Conservation (phyloP, 1,284 basidiomycete species). For the Vanrija sp. region DNA sequence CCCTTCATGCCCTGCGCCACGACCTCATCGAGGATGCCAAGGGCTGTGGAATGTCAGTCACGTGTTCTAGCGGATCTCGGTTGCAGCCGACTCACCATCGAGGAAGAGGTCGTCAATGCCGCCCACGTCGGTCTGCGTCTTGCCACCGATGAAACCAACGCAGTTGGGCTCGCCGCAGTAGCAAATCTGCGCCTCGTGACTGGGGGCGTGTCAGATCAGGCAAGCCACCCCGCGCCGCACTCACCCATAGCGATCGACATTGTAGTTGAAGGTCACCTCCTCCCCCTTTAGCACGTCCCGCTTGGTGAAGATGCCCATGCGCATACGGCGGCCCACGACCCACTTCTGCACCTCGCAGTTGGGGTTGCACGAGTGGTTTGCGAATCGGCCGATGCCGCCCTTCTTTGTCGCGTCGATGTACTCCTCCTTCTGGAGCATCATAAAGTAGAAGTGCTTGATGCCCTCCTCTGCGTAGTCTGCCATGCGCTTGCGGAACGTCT, state of each 20-base stretch:
- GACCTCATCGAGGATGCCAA: slow-evolving; percentile 90
- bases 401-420: slow-evolving; percentile 98
- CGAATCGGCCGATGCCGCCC: slow-evolving; percentile 93
- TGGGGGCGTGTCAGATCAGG: slow-evolving; percentile 40
- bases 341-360: slow-evolving; percentile 99
- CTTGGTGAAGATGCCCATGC: slow-evolving; percentile 98
- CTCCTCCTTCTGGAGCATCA: slow-evolving; percentile 99
- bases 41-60: slow-evolving; percentile 56
- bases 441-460: slow-evolving; percentile 97
- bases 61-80: background rate
- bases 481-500: slow-evolving; percentile 89
- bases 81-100: slow-evolving; percentile 61
- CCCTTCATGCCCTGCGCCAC: slow-evolving; percentile 74
- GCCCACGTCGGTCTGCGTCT: slow-evolving; percentile 93
- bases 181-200: slow-evolving; percentile 91
- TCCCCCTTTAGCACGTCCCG: slow-evolving; percentile 75
- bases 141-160: slow-evolving; percentile 92
- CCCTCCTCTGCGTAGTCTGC: slow-evolving; percentile 88
- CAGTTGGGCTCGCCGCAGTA: slow-evolving; percentile 96
- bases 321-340: slow-evolving; percentile 85
- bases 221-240: slow-evolving; percentile 34
- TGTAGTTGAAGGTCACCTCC: slow-evolving; percentile 99
- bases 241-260: slow-evolving; percentile 97
- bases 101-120: slow-evolving; percentile 92
- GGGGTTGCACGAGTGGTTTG: slow-evolving; percentile 96